Percentiles rank a stretch among this genome's conserved stretches.
phyloP scores from a whole-genome alignment of 345 rosid genomes.

The Rubroshorea leprosula region DNA sequence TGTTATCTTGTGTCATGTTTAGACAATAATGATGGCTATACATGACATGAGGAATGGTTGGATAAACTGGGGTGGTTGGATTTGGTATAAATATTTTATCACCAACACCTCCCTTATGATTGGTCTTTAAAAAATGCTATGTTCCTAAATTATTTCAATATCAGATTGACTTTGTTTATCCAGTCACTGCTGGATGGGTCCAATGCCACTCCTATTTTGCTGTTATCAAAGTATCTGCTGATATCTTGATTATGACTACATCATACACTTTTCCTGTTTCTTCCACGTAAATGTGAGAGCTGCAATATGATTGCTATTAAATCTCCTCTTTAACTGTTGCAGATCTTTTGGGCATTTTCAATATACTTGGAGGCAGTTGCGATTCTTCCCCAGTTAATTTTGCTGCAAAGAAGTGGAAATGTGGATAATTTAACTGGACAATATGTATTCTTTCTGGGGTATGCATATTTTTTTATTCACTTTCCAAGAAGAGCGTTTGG shows the following conservation, averaged over 20 bases:
- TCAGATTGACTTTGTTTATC: neutral
- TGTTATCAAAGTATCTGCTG: neutral
- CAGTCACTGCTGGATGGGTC: too few species aligned
- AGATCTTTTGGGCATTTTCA: conserved; percentile 90
- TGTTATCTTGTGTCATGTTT: neutral
- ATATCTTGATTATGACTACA: neutral
- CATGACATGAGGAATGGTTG: neutral
- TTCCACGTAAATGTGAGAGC: neutral
- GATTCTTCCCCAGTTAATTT: conserved; percentile 83
- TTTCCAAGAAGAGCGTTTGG: neutral
- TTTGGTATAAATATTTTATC: neutral
- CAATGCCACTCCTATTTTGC: neutral
- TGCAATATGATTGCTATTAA: neutral
- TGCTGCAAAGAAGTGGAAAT: conserved; percentile 89
- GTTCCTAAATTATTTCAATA: neutral
- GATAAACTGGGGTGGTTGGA: neutral
- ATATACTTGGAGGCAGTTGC: conserved; percentile 96
- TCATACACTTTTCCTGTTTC: neutral
- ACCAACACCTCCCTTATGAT: neutral
- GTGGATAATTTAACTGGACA: conserved; percentile 96
- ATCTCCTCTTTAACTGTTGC: conserved; percentile 11
- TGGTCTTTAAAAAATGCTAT: neutral
- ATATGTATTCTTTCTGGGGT: conserved; percentile 95
- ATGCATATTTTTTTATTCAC: conserved; percentile 24
- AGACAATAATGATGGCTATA: neutral